Conservation (phyloP, 2,329 filamentous ascomycete species). For the Ophiostoma perfectum region DNA sequence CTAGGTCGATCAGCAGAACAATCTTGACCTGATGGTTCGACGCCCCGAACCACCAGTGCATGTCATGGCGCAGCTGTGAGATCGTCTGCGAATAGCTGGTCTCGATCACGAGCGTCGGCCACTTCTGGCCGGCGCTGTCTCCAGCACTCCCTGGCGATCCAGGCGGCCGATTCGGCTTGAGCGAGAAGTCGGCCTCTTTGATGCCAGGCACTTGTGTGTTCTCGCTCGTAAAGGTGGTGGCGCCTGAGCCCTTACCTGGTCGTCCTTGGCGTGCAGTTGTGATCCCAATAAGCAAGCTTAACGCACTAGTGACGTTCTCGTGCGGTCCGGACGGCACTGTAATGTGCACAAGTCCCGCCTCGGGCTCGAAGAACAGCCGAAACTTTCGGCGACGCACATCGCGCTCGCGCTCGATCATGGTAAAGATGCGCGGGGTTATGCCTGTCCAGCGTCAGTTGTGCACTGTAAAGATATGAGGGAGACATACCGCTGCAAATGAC, state of each 20-base stretch:
- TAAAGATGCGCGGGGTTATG: not conserved
- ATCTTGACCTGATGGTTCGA: conserved; percentile 6
- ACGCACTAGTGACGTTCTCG: not conserved
- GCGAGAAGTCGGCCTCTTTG: conserved; percentile 3
- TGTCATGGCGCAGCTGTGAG: not conserved
- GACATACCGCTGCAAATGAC: not conserved
- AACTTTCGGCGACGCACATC: not conserved
- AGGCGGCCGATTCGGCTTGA: conserved; percentile 4
- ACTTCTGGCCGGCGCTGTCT: not conserved
- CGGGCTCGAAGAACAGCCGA: not conserved
- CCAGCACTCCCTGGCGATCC: not conserved
- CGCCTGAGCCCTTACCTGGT: not conserved
- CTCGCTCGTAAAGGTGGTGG: not conserved
- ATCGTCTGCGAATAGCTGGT: not conserved
- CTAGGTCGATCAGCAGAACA: conserved; percentile 7
- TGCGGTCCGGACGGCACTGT: conserved; percentile 1
- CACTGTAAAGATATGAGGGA: not conserved
- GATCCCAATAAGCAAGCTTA: not conserved
- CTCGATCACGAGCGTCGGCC: conserved; percentile 11
- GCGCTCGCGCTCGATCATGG: not conserved
- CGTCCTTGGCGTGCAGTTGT: not conserved
- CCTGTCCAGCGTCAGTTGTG: not conserved
- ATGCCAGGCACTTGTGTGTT: not conserved
- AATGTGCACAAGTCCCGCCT: not conserved
- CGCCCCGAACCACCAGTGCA: conserved; percentile 6